Percentiles rank a stretch among this genome's conserved stretches.
Conservation (phyloP, 1,139 yeast genomes). For the Magnusiomyces fungicola region DNA sequence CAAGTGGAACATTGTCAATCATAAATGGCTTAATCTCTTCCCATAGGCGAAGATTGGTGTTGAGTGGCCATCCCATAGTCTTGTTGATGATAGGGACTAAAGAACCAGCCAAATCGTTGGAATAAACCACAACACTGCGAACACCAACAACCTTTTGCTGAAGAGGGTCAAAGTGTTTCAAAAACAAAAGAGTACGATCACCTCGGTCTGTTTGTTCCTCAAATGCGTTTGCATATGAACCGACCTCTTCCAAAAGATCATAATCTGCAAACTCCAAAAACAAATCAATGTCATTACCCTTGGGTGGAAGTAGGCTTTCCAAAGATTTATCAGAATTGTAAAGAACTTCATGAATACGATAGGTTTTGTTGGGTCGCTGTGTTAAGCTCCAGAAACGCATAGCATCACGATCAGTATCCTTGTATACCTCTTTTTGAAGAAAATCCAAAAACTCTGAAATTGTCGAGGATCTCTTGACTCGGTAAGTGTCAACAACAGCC, state of each 20-base stretch:
- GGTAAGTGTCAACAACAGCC: conserved; percentile 46
- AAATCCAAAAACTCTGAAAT: conserved; percentile 45
- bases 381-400: conserved; percentile 61
- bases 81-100: conserved; percentile 40
- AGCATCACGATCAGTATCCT: conserved; percentile 21
- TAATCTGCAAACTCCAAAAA: no score
- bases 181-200: conserved; percentile 44
- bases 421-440: conserved; percentile 40
- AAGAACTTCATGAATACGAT: conserved; percentile 59
- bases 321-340: no score
- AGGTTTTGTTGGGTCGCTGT: conserved; percentile 66
- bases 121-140: conserved; percentile 53
- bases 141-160: conserved; percentile 53
- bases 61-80: conserved; percentile 41
- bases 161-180: conserved; percentile 62
- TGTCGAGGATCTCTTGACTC: conserved; percentile 52
- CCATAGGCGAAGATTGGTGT: conserved; percentile 40
- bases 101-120: conserved; percentile 41
- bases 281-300: conserved; percentile 18
- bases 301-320: no score
- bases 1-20: conserved; percentile 44
- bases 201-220: conserved; percentile 6
- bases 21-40: conserved; percentile 69
- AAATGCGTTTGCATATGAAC: conserved; percentile 10
- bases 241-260: conserved; percentile 26